Conservation (phyloP, 1,139 yeast species). For the Sugiyamaella pinicola region DNA sequence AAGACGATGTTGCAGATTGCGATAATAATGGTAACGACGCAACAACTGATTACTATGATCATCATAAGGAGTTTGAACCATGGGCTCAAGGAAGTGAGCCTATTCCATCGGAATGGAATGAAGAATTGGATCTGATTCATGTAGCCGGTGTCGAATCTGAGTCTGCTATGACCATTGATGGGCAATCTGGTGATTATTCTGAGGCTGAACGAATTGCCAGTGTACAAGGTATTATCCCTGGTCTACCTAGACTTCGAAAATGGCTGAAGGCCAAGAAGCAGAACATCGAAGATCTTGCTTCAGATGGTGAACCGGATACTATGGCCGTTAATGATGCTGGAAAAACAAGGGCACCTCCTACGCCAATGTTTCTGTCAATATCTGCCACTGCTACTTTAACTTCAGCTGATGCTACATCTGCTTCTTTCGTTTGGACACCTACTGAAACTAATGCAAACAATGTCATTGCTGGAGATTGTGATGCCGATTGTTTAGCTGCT, state of each 20-base stretch:
- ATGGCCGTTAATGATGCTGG: conserved; percentile 1
- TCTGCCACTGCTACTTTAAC: not conserved
- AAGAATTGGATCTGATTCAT: not conserved
- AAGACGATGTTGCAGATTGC: conserved; percentile 19
- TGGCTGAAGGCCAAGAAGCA: conserved; percentile 18
- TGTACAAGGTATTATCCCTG: conserved; percentile 18
- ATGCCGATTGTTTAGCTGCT: conserved; percentile 13
- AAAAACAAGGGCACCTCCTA: not conserved
- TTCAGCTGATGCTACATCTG: not conserved
- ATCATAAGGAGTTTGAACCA: conserved; percentile 1
- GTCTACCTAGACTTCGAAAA: conserved; percentile 11
- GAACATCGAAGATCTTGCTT: conserved; percentile 14
- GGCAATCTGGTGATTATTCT: not conserved
- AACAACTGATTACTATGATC: not conserved
- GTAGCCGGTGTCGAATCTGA: conserved; percentile 3
- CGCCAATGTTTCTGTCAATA: not conserved
- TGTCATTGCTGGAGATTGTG: not conserved
- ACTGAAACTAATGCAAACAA: not conserved
- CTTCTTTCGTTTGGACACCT: conserved; percentile 6
- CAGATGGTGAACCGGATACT: conserved; percentile 17
- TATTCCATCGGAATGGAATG: not conserved
- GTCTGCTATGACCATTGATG: not conserved
- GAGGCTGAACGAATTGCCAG: conserved; percentile 7
- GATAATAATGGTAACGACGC: conserved; percentile 18
- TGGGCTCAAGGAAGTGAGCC: conserved; percentile 12